These are phyloP conservation scores for Solanum peruvianum DNA, from an alignment of 257 asterid genomes.

Conservation along the genomic window DNA sequence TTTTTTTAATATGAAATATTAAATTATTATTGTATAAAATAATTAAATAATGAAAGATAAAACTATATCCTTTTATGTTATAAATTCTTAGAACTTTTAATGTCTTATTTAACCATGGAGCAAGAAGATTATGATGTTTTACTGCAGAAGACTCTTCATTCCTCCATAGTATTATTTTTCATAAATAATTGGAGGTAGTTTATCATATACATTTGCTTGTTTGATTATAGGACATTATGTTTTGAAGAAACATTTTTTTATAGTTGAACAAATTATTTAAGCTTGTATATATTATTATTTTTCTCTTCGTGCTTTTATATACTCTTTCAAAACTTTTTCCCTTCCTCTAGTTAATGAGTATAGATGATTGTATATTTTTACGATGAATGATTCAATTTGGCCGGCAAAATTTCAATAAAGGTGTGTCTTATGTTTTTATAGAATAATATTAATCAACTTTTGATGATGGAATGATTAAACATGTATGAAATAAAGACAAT, in stretches of 20 bases:
- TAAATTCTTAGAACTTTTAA: too few relatives aligned
- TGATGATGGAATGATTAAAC: too few relatives aligned
- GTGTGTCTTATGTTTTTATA: too few relatives aligned
- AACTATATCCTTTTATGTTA: background rate
- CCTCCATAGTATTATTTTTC: background rate
- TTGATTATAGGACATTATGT: background rate
- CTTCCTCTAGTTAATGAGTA: too few relatives aligned
- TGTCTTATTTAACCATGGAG: background rate
- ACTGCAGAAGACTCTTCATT: background rate
- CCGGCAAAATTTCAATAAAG: too few relatives aligned
- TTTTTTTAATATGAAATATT: background rate
- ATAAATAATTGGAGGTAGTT: background rate
- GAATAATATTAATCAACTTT: too few relatives aligned
- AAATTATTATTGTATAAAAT: background rate
- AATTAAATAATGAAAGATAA: background rate
- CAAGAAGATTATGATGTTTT: background rate
- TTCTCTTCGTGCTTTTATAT: background rate
- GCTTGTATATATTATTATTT: background rate
- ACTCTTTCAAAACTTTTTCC: background rate
- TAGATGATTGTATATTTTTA: too few relatives aligned
- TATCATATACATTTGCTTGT: background rate
- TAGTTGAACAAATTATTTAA: background rate
- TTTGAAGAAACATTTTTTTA: background rate
- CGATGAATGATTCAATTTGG: too few relatives aligned
- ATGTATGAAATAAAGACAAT: too few relatives aligned